Conservation (phyloP, 129 eudicot species). For the Centaurea solstitialis region DNA sequence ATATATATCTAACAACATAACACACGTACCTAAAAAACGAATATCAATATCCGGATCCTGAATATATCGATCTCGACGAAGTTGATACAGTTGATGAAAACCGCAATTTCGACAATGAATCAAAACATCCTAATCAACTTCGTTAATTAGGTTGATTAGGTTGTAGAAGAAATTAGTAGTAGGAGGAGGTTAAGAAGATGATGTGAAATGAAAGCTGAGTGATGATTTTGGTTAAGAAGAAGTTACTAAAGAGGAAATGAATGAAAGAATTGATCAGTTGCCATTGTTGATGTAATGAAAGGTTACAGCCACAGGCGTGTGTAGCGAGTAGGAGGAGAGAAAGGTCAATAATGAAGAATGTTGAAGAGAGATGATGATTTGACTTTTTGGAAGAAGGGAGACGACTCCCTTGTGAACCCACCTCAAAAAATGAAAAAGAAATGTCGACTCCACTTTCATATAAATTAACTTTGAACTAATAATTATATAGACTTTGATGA, state of each 20-base stretch:
- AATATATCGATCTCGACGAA: not conserved
- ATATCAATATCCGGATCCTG: not conserved
- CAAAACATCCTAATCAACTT: too few species aligned
- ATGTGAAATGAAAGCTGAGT: not conserved
- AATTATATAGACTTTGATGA: too few species aligned
- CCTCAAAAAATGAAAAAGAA: not conserved
- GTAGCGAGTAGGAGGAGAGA: not conserved
- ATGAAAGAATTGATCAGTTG: not conserved
- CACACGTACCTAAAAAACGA: not conserved
- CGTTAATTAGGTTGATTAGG: too few species aligned
- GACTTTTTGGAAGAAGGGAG: not conserved
- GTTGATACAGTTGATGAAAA: not conserved
- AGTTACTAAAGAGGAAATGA: not conserved
- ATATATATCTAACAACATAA: not conserved
- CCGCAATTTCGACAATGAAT: not conserved
- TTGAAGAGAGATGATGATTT: not conserved
- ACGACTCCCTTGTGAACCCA: not conserved
- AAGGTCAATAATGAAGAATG: conserved; percentile 8
- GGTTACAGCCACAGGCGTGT: not conserved
- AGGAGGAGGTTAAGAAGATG: too few species aligned
- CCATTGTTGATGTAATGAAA: not conserved
- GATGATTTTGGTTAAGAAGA: not conserved
- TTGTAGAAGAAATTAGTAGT: not conserved
- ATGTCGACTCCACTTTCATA: not conserved
- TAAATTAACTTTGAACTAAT: too few species aligned